These are phyloP conservation scores for Chenopodium album DNA, from an alignment of 148 eudicot genomes.

Conservation along the genomic window DNA sequence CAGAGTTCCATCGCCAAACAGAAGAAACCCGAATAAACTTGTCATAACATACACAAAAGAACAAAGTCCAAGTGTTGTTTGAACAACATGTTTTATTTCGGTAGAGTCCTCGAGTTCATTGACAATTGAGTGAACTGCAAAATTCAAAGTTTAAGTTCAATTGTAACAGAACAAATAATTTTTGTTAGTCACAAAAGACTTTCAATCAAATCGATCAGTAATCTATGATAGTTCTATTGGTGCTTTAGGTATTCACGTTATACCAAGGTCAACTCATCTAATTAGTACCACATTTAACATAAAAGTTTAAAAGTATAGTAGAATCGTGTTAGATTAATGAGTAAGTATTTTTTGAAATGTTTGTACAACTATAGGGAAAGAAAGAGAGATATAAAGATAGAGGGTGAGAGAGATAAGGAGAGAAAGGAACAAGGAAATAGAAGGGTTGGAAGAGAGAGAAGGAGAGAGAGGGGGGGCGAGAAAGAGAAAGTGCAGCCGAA, in stretches of 20 bases:
- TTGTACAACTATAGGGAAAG: no score
- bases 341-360: no score
- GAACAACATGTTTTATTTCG: conserved; percentile 50
- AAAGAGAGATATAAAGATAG: no score
- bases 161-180: background rate
- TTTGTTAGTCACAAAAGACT: background rate
- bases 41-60: conserved; percentile 60
- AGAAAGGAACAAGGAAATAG: no score
- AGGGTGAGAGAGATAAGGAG: no score
- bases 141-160: conserved; percentile 15
- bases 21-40: conserved; percentile 73
- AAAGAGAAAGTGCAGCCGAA: no score
- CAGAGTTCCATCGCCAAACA: conserved; percentile 63
- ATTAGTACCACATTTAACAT: no score
- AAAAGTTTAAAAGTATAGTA: no score
- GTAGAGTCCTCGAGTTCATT: conserved; percentile 67
- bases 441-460: no score
- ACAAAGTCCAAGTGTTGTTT: conserved; percentile 57
- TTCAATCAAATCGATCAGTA: background rate
- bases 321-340: no score
- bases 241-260: background rate
- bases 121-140: conserved; percentile 68
- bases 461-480: no score
- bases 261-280: no score
- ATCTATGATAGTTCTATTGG: background rate